Percentiles rank a stretch among this genome's conserved stretches.
Evolutionary conservation across 768 basidiomycete species (phyloP).

Genomic region (Wakefieldia striispora): DNA sequence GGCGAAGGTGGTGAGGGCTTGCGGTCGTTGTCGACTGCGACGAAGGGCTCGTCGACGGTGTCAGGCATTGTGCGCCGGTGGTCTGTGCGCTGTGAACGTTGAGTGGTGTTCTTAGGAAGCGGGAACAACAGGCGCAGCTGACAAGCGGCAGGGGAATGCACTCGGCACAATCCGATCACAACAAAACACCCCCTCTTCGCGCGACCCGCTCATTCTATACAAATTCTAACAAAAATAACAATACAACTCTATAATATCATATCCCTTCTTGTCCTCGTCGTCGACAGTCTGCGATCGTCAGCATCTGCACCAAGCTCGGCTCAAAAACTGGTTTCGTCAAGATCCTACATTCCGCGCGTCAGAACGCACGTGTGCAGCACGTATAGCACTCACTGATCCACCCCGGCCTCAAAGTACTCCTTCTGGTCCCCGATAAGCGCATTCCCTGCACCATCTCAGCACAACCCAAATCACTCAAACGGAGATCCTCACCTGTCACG

Average conservation of each 20-base stretch:
- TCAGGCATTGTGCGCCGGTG: slow-evolving; percentile 27
- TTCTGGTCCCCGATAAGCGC: slow-evolving; percentile 61
- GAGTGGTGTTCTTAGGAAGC: slow-evolving; percentile 23
- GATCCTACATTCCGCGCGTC: slow-evolving; percentile 44
- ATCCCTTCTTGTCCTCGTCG: slow-evolving; percentile 18
- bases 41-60: slow-evolving; percentile 19
- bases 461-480: neutral
- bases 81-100: slow-evolving; percentile 31
- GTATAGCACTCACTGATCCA: slow-evolving; percentile 55
- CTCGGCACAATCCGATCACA: slow-evolving; percentile 35
- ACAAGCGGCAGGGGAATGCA: slow-evolving; percentile 29
- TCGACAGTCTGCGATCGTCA: slow-evolving; percentile 42
- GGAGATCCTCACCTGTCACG: slow-evolving; percentile 54
- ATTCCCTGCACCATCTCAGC: slow-evolving; percentile 42
- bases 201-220: slow-evolving; percentile 2
- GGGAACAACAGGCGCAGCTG: slow-evolving; percentile 34
- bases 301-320: slow-evolving; percentile 43
- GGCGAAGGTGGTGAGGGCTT: slow-evolving; percentile 27
- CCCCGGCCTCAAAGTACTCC: slow-evolving; percentile 74
- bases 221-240: neutral
- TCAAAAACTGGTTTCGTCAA: slow-evolving; percentile 80
- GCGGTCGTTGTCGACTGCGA: slow-evolving; percentile 13
- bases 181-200: slow-evolving; percentile 16
- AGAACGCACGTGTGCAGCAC: neutral
- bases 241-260: neutral